Conservation (phyloP, 169 alveolate genomes). For the Amoebophrya sp. region DNA sequence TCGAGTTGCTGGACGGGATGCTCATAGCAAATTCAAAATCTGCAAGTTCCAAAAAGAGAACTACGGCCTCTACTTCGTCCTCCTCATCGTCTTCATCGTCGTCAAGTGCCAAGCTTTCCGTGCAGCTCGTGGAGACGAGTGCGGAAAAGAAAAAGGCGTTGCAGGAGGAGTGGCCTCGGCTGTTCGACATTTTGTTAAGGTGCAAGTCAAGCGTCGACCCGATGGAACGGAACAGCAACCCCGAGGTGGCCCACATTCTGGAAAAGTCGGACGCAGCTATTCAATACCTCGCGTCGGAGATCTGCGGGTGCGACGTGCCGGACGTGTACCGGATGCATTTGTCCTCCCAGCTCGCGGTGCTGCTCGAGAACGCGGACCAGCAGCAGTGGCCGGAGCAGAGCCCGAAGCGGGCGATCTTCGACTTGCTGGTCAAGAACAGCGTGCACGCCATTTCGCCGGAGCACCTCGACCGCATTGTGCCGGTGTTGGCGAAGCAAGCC, state of each 20-base stretch:
- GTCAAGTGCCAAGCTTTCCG: background rate
- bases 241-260: background rate
- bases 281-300: background rate
- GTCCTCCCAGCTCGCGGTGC: background rate
- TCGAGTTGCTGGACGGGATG: background rate
- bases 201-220: background rate
- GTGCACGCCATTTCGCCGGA: background rate
- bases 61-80: background rate
- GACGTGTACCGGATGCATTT: background rate
- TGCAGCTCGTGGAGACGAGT: too few species aligned
- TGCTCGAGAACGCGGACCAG: background rate
- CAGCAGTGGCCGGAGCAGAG: background rate
- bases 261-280: background rate
- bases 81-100: background rate
- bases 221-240: background rate
- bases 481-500: background rate
- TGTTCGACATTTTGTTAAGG: background rate
- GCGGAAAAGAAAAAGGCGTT: background rate
- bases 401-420: background rate
- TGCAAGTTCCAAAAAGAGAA: background rate
- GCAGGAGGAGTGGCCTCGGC: background rate
- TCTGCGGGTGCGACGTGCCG: background rate
- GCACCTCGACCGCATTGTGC: constrained; percentile 1
- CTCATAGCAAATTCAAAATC: too few species aligned
- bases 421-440: background rate